These are phyloP conservation scores for Cryphonectria carpinicola DNA, from an alignment of 2,329 filamentous ascomycete genomes.

Conservation along the genomic window DNA sequence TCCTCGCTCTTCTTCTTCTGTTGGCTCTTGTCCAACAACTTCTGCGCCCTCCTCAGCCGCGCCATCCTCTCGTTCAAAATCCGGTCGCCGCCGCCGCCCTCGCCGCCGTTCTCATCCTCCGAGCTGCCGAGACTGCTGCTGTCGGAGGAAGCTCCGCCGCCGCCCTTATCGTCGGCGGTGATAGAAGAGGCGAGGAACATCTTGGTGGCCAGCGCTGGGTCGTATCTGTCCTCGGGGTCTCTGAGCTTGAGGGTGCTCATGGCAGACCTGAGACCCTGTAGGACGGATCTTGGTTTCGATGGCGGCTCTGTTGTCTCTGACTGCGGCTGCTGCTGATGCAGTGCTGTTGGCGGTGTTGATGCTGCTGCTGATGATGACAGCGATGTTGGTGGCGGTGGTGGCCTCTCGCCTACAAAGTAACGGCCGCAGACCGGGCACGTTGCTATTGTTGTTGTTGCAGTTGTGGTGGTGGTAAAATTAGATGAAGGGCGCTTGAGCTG, in stretches of 20 bases:
- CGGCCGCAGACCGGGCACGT: conserved; percentile 21
- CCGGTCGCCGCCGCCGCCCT: conserved; percentile 14
- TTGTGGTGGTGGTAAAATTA: background rate
- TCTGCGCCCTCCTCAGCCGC: conserved; percentile 34
- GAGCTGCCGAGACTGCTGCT: conserved; percentile 19
- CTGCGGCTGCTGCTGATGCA: background rate
- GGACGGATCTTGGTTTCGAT: conserved; percentile 2
- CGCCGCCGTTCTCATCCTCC: background rate
- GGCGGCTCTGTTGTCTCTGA: background rate
- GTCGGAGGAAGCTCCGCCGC: conserved; percentile 1
- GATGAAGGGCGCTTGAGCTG: background rate
- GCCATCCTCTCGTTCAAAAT: conserved; percentile 32
- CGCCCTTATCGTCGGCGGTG: conserved; percentile 27
- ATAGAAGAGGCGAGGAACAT: conserved; percentile 25
- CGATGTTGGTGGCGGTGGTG: background rate
- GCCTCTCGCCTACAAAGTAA: conserved; percentile 2
- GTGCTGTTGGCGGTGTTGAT: background rate
- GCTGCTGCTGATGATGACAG: background rate
- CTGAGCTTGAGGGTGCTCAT: conserved; percentile 8
- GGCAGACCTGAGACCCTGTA: conserved; percentile 14
- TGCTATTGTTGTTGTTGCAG: background rate
- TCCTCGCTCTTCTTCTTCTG: background rate
- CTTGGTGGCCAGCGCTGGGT: conserved; percentile 22
- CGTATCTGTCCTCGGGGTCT: background rate
- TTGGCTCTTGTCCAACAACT: conserved; percentile 30